Evolutionary conservation across 805 yeast species (phyloP), one percentile per base, ranked within the genome.

Genomic region (Pichia pseudocactophila): DNA sequence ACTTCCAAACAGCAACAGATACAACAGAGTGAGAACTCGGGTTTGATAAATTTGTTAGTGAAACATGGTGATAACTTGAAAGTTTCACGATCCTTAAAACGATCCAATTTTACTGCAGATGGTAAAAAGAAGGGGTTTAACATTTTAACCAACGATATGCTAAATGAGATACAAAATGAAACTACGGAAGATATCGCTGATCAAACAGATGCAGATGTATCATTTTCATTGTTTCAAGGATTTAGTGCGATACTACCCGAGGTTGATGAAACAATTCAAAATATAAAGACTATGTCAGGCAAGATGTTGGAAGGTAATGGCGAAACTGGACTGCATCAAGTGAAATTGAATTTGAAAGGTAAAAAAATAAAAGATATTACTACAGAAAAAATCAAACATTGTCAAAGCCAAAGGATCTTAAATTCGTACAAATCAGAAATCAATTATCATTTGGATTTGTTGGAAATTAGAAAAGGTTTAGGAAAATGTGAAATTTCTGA

Each of bases 191-290:
- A 20, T 16, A 18, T 17, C 20, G 15, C 15, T 9, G 15, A 22
- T n/a, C 16, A 30, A 16, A 32, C 19, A 11, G 41, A 37, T 10
- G 40, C 28, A 8, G 45, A 37, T 9, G 17, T 44, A 1, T 52
- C 56, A 9, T 75, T 74, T 48, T 75, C 87, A 3, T 59, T 82
- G 18, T 80, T 73, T 52, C 89, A 82, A 58, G 88, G 89, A 1
- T 80, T 82, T 54, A 68, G 69, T 51, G 84, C 86, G 4, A 65
- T 74, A 1, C 55, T 71, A 30, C 77, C 78, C 1, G 72, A 72
- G 15, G 61, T 73, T n/a, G 65, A 73, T 46, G 74, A 69, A 45
- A 66, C 65, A 34, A 57, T 69, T 30, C 62, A 17, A 7, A 43
- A 27, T n/a, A 34, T 43, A 12, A 39, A 41, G n/a, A 19, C 18